Evolutionary conservation across 805 yeast species (phyloP), one percentile per base, ranked within the genome.

Genomic region (Teunomyces panamensis): DNA sequence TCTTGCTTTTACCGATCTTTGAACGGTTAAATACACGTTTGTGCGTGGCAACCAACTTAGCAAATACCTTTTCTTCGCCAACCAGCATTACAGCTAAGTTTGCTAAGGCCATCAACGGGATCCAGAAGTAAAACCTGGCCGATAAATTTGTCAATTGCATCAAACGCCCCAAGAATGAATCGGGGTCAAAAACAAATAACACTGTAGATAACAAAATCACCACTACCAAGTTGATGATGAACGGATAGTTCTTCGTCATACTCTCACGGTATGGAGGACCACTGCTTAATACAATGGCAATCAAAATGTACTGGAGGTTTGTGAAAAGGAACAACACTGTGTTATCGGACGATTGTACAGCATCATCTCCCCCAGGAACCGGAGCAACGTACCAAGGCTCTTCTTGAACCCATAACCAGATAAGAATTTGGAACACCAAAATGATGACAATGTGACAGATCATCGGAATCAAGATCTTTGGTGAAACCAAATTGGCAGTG

Each of bases 191-290:
- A 20, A 64, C 55, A 81, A 91, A 84, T 54, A 89, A 67, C 3
- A 64, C 45, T 0, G 75, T 51, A 11, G 92, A 83, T 8, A 83
- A 49, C 4, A 72, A 43, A 0, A 77, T 47, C 0, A 95, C 79
- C 0, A 71, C 49, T 0, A 71, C 52, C 36, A 87, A 73, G 44
- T 90, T 89, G 1, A 72, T 35, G 44, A 94, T 70, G 62, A 90
- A 92, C 5, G 96, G 96, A 9, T 54, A 44, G 57, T 86, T 94
- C 51, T 81, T 74, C 26, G 69, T 64, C 56, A 85, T 79, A 1
- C 91, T 84, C 59, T 88, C 85, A 48, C 99, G 77, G 65, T 89
- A 94, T 16, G 99, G 99, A 7, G 94, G 91, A 0, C 99, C 99
- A 9, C 81, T 87, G 14, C 96, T 87, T 49, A 94, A 71, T n/a